These are phyloP conservation scores for Aspergillus haitiensis DNA, from an alignment of 495 filamentous ascomycete genomes.

Conservation along the genomic window DNA sequence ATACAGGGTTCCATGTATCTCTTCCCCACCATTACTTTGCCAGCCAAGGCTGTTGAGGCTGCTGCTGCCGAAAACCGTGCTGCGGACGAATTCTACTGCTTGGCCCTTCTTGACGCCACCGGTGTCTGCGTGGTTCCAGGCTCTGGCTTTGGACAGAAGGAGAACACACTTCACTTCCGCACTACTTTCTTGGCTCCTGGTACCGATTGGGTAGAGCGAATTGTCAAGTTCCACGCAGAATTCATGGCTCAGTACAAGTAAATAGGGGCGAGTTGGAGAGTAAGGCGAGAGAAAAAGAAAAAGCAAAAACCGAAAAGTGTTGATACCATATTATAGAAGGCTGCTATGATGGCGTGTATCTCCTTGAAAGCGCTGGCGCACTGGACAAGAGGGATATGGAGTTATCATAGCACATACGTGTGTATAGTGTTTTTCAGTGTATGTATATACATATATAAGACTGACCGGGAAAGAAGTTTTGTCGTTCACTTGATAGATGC, in stretches of 20 bases:
- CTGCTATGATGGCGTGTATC: background rate
- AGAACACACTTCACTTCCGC: constrained; percentile 88
- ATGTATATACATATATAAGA: background rate
- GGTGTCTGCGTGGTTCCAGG: constrained; percentile 95
- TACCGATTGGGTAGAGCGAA: constrained; percentile 87
- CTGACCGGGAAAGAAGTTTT: no score
- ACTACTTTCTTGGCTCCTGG: constrained; percentile 97
- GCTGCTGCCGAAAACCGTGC: constrained; percentile 71
- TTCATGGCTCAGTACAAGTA: constrained; percentile 82
- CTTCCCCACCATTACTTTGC: constrained; percentile 87
- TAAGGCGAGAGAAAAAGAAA: background rate
- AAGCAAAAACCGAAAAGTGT: background rate
- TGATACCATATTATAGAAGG: constrained; percentile 12
- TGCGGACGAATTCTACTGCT: constrained; percentile 92
- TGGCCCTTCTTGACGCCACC: constrained; percentile 85
- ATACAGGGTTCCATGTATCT: constrained; percentile 91
- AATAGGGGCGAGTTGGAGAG: constrained; percentile 5
- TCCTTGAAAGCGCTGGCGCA: constrained; percentile 1
- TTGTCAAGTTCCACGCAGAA: constrained; percentile 84
- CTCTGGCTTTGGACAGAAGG: constrained; percentile 89
- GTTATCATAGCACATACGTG: background rate
- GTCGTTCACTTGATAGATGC: no score
- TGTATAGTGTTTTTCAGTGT: background rate
- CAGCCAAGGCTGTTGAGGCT: constrained; percentile 69
- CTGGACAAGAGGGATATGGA: background rate